Conservation (phyloP, 164 flowering plant species). For the Aristolochia fimbriata region DNA sequence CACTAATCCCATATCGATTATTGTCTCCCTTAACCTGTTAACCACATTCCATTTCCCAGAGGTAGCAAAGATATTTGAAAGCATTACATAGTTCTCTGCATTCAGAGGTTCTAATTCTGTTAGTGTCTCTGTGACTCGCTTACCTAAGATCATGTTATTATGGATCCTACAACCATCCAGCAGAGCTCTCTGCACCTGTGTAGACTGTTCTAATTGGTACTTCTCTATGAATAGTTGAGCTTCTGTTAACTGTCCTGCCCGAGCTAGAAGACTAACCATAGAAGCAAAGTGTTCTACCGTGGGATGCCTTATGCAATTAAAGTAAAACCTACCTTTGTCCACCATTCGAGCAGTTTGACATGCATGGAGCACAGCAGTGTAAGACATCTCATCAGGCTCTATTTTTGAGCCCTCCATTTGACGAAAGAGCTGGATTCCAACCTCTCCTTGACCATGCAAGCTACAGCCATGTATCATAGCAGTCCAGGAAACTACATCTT, state of each 20-base stretch:
- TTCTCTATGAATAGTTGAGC: constrained; percentile 39
- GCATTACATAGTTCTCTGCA: constrained; percentile 48
- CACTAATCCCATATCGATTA: constrained; percentile 50
- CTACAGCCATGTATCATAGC: constrained; percentile 55
- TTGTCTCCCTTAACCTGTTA: constrained; percentile 19
- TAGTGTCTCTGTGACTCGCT: constrained; percentile 36
- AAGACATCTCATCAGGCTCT: constrained; percentile 27
- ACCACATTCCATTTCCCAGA: constrained; percentile 36
- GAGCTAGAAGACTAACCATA: constrained; percentile 47
- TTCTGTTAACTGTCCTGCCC: constrained; percentile 40
- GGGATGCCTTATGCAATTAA: constrained; percentile 35
- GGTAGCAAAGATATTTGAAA: constrained; percentile 47
- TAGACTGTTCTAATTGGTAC: constrained; percentile 17
- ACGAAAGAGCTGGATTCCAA: constrained; percentile 37
- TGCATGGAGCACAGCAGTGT: constrained; percentile 48
- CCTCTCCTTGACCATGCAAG: constrained; percentile 55
- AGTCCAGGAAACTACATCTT: constrained; percentile 60
- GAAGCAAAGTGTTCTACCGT: constrained; percentile 30
- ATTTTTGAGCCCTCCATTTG: constrained; percentile 23
- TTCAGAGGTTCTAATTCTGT: constrained; percentile 51
- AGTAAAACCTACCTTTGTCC: constrained; percentile 40
- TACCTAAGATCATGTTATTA: constrained; percentile 23
- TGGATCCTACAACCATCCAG: constrained; percentile 55
- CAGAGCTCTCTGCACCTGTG: constrained; percentile 41
- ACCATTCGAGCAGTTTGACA: constrained; percentile 43